Evolutionary conservation across 768 basidiomycete species (phyloP), one percentile per base, ranked within the genome.

Genomic region (Gymnopilus junonius): DNA sequence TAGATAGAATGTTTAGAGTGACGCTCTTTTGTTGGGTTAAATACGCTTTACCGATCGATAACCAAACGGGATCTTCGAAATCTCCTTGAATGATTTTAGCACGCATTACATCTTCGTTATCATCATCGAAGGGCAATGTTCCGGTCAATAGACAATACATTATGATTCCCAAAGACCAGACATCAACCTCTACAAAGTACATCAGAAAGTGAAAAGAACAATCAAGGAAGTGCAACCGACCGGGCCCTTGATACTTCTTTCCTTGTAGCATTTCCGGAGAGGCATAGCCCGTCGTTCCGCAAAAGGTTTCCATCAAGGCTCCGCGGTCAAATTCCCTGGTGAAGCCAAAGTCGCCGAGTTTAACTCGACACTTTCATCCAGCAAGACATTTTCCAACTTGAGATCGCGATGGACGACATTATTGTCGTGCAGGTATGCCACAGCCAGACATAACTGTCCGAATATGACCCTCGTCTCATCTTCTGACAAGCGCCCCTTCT

Each of bases 331-430:
- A 97, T 77, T 97, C 95, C 37, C 95, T 84, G 12, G 95, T 96
- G 71, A 98, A 97, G 3, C 95, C 95, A 74, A 98, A 92, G 75
- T 98, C 95, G 2, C 95, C 94, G 12, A 98, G 85, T 75, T 97
- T 98, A 69, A 98, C 88, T 59, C 92, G 86, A 75, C 95, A 93
- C 29, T 88, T 85, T 96, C 95, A 74, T 98, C 95, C 54, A 98
- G 76, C 27, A 98, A 77, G 0, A 97, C 93, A 71, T 98, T 98
- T 80, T 98, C 95, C 61, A 99, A 82, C 79, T 99, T 99, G 69
- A 99, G 82, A 75, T 99, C 97, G 31, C 97, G 87, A 74, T 99
- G 97, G 1, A 99, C 95, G 70, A 98, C 94, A 56, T 94, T 94
- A 74, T 91, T 91, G 56, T 89, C 85, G 74, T 99, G 97, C 25